Conservation (phyloP, 495 filamentous ascomycete species). For the Tuber brumale region DNA sequence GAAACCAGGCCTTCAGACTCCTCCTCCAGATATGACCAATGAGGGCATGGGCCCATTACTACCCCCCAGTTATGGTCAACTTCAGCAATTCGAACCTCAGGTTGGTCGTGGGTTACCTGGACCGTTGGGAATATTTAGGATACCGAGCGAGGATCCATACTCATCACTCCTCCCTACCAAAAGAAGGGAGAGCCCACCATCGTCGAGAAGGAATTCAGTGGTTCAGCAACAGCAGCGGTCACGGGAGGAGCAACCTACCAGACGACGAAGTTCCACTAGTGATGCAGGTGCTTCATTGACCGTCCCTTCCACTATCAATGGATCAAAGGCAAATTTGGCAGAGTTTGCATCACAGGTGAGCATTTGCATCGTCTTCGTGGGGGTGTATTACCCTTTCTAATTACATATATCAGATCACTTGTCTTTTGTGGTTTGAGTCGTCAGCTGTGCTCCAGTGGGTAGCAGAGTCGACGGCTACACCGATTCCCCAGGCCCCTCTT, state of each 20-base stretch:
- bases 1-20: slow-evolving; percentile 37
- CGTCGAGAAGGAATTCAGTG: slow-evolving; percentile 27
- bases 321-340: slow-evolving; percentile 63
- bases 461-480: slow-evolving; percentile 55
- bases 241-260: slow-evolving; percentile 22
- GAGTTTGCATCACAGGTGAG: slow-evolving; percentile 77
- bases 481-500: slow-evolving; percentile 51
- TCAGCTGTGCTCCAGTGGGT: slow-evolving; percentile 65
- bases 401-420: slow-evolving; percentile 64
- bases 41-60: slow-evolving; percentile 25
- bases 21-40: slow-evolving; percentile 38
- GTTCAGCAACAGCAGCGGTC: slow-evolving; percentile 19
- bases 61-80: slow-evolving; percentile 30
- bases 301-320: slow-evolving; percentile 65
- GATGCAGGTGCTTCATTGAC: slow-evolving; percentile 33
- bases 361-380: slow-evolving; percentile 8
- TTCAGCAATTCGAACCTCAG: slow-evolving; percentile 38
- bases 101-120: slow-evolving; percentile 31
- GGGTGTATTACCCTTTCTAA: slow-evolving; percentile 9
- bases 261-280: slow-evolving; percentile 20
- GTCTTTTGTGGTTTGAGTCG: slow-evolving; percentile 98
- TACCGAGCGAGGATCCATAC: slow-evolving; percentile 16
- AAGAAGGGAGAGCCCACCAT: slow-evolving; percentile 26
- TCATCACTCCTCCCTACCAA: slow-evolving; percentile 13
- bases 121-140: slow-evolving; percentile 31